Evolutionary conservation across 2,329 filamentous ascomycete genomes (phyloP), one percentile per base, ranked within the genome.

Genomic region (Fusarium sp.): DNA sequence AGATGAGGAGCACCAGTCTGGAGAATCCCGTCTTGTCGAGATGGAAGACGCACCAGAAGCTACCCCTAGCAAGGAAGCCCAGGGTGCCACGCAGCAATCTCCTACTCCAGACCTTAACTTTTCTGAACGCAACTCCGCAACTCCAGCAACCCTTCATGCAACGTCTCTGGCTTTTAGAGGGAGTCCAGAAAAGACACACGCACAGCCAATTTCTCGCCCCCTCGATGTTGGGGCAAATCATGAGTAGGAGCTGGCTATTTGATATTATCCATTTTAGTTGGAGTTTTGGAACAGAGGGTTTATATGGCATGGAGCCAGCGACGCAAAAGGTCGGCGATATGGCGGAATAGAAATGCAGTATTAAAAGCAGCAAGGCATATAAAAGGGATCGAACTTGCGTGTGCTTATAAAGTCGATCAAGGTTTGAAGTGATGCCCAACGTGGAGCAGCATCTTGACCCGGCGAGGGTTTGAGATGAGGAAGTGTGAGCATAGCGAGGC

Each of bases 131-230:
- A 62, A 70, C 30, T 77, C 77, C 13, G 73, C 77, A 23, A 81
- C 80, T 7, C 74, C 80, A 15, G 75, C 76, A 13, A 69, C 78
- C 11, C 77, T 81, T 38, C 77, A 81, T 54, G 76, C 83, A 30
- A 85, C 84, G 17, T 80, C 86, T 33, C 79, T 91, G 73, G 87
- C 89, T 74, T 88, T 88, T 81, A 86, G 89, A 75, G 86, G 87
- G 71, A 90, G 88, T 75, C 88, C 89, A 27, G 89, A 90, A 76
- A 90, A 90, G 81, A 75, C 81, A 54, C 81, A 82, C 56, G 75
- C 77, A 49, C 72, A 81, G 37, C 75, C 78, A 12, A 73, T 66
- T 27, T 70, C 75, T 23, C 72, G 78, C 42, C 73, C 79, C 20
- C 71, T 83, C 37, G 75, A 80, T 65, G 76, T 81, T 37, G 73